Evolutionary conservation across 2,329 filamentous ascomycete genomes (phyloP), one percentile per base, ranked within the genome.

Genomic region (Dothistroma pini): DNA sequence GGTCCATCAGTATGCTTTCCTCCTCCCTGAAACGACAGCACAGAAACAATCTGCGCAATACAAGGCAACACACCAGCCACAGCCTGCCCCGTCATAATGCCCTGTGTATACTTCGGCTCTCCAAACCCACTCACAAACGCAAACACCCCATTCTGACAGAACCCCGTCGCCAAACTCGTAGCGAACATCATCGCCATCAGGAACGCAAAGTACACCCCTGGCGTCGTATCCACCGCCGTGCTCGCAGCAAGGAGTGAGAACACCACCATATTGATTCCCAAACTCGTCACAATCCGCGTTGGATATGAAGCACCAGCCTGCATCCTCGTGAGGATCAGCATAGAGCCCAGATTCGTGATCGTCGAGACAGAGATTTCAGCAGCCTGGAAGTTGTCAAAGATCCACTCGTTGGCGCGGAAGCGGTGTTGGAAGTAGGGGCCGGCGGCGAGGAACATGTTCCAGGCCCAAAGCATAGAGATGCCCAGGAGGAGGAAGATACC

Each of bases 361-460:
- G 91, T 96, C 56, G 90, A 95, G 31, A 96, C 88, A 35, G 91
- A 90, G 61, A 96, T 84, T 72, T 97, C 93, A 61, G 90, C 87
- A 11, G 93, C 89, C 75, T 97, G 93, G 78, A 96, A 97, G 79
- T 92, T 90, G 65, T 85, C 81, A 38, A 88, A 82, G 59, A 96
- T 87, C 82, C 86, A 89, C 57, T 85, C 78, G 72, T 88, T 85
- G 62, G 83, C 81, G 51, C 83, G 79, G 75, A 97, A 96, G 68
- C 93, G 91, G 54, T 81, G 82, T 71, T 93, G 87, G 78, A 97
- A 97, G 80, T 97, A 97, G 4, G 93, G 91, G 1, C 91, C 91
- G 9, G 93, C 92, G 51, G 95, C 93, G 68, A 97, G 85, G 76
- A 97, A 97, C 93, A 97, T 97, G 80, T 97, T 97, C 93, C 93